Evolutionary conservation across 225 moss, liverwort and hornwort genomes (phyloP), one percentile per base, ranked within the genome.

Genomic region (Ulota crispa): DNA sequence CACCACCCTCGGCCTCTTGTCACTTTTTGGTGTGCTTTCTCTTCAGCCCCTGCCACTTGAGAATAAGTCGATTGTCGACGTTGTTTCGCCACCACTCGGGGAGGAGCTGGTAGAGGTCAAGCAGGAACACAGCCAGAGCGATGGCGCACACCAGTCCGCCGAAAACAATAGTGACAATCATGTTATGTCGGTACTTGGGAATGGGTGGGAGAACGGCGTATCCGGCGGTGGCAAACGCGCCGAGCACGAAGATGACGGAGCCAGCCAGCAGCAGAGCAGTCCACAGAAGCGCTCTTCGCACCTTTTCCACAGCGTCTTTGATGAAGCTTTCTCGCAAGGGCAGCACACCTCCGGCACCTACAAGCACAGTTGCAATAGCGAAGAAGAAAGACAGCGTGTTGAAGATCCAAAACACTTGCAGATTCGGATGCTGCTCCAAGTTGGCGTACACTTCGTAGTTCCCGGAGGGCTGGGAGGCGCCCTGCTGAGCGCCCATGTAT

Each of bases 341-440:
- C 76, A 89, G 64, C 28, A 89, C 86, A 36, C 84, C 89, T 41
- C 86, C 89, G 3, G 84, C 84, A 36, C 86, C 89, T 21, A 79
- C 84, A 39, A 89, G 56, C 6, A 89, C 82, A 3, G 89, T 89
- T 31, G 89, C 84, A 5, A 89, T 80, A 47, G 86, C 76, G 67
- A 89, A 84, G 76, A 89, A 89, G 79, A 89, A 89, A 9, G 86
- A 89, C 55, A 84, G 31, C 23, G 81, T 84, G 72, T 86, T 89
- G 64, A 84, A 89, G 37, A 86, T 67, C 86, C 89, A 89, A 24
- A 89, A 89, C 16, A 84, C 68, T 59, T 84, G 81, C 18, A 89
- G 73, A 45, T 67, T 55, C 20, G 84, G 82, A 61, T 86, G 86
- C 20, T 84, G 76, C 45, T 86, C 61, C 61, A 89, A 31, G 24